Evolutionary conservation across 2,329 filamentous ascomycete genomes (phyloP).

Genomic region (Arthrobotrys pseudoclavata): DNA sequence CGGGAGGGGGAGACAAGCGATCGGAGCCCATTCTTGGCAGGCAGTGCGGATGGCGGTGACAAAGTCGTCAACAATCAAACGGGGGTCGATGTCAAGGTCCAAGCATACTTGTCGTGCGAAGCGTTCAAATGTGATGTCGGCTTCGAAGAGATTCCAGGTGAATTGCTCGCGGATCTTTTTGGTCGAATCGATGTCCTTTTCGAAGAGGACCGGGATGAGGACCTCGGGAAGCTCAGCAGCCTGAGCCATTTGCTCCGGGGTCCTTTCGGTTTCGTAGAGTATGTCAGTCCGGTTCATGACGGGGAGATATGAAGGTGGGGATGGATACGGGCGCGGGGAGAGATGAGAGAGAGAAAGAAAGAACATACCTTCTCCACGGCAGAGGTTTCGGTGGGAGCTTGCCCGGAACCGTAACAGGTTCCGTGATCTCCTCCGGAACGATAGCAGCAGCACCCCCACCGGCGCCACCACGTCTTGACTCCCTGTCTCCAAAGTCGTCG

Average conservation of each 20-base stretch:
- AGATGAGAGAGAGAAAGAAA: neutral
- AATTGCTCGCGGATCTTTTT: conserved; percentile 92
- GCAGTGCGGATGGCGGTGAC: conserved; percentile 95
- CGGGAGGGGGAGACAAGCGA: conserved; percentile 82
- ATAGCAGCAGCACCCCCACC: conserved; percentile 35
- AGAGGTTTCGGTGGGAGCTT: conserved; percentile 55
- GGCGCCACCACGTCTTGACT: conserved; percentile 19
- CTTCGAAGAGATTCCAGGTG: conserved; percentile 96
- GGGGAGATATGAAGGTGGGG: neutral
- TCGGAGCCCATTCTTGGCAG: conserved; percentile 93
- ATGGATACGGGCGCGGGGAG: neutral
- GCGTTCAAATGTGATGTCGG: conserved; percentile 91
- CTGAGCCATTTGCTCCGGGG: conserved; percentile 74
- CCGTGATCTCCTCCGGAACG: conserved; percentile 60
- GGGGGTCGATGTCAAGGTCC: conserved; percentile 85
- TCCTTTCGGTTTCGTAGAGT: conserved; percentile 65
- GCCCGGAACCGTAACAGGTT: conserved; percentile 59
- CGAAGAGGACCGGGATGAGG: conserved; percentile 94
- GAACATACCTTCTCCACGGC: conserved; percentile 57
- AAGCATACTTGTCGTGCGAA: conserved; percentile 93
- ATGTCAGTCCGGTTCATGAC: neutral
- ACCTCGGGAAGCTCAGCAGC: conserved; percentile 86
- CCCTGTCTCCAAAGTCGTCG: conserved; percentile 76
- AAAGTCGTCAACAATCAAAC: conserved; percentile 79
- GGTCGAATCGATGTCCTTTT: conserved; percentile 84